Conservation (phyloP, 2,329 filamentous ascomycete species). For the Verticillium isaacii region DNA sequence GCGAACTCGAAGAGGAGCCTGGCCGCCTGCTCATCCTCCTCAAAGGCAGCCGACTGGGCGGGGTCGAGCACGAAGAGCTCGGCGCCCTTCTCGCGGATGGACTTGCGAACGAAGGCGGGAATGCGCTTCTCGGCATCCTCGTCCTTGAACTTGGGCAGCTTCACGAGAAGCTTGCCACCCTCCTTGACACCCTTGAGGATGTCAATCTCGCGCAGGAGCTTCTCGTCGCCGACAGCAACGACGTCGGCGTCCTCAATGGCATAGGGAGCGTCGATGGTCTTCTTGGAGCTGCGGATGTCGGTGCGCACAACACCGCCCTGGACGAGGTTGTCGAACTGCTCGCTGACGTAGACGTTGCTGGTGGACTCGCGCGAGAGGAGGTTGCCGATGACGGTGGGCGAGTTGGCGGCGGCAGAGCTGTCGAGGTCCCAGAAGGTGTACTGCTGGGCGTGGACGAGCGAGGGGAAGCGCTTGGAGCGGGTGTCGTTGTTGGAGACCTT, state of each 20-base stretch:
- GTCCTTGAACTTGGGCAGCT: slow-evolving; percentile 73
- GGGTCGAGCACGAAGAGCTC: slow-evolving; percentile 74
- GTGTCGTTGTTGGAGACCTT: slow-evolving; percentile 50
- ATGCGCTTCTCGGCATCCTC: slow-evolving; percentile 89
- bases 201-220: slow-evolving; percentile 74
- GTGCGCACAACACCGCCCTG: slow-evolving; percentile 78
- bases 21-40: slow-evolving; percentile 56
- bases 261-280: slow-evolving; percentile 81
- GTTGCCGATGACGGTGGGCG: slow-evolving; percentile 56
- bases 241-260: slow-evolving; percentile 75
- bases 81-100: slow-evolving; percentile 64
- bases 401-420: slow-evolving; percentile 60
- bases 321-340: slow-evolving; percentile 58
- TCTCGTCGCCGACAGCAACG: slow-evolving; percentile 69
- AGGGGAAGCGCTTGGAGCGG: slow-evolving; percentile 32
- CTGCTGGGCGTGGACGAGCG: slow-evolving; percentile 62
- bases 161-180: slow-evolving; percentile 69
- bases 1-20: slow-evolving; percentile 71
- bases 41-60: slow-evolving; percentile 60
- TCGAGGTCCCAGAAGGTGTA: slow-evolving; percentile 95
- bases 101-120: slow-evolving; percentile 63
- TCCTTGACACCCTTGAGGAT: slow-evolving; percentile 65
- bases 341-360: slow-evolving; percentile 57
- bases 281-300: slow-evolving; percentile 79
- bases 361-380: slow-evolving; percentile 68